Base-by-base conservation (phyloP, 805 yeast species). In the Brettanomyces custersianus region DNA sequence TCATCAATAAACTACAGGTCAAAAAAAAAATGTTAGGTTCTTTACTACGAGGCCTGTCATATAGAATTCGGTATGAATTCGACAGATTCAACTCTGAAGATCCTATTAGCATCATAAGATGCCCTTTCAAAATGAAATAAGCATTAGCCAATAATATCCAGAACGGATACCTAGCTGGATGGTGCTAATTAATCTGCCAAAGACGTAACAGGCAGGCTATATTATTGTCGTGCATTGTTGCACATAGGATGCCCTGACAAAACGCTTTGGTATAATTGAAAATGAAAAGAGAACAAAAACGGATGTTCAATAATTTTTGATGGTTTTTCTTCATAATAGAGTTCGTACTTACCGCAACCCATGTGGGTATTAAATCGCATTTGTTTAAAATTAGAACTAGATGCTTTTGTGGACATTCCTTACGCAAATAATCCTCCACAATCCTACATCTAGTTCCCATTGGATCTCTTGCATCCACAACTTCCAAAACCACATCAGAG, bases 321-420 rank as follows among this genome's bases (percentile, higher is more conserved):
- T 17, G 28, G 15, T 8, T 8, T 6, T 25, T 12, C n/a, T 8
- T 25, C 15, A 13, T n/a, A 25, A n/a, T 25, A 7, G 6, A n/a
- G n/a, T 80, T 94, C 69, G 55, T 61, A 87, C 97, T 74, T 86
- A 88, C 97, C 53, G 97, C 96, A 54, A 86, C 96, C 96, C 97
- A 90, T 32, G 96, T 90, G 45, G 98, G 98, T 35, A 90, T 96
- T 54, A 90, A 76, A 69, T 90, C 98, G 74, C 96, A 88, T 71
- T 90, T 90, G 74, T 90, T 90, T 63, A 90, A 66, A 39, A 92
- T 95, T 57, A 81, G 88, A 47, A 90, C 81, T 66, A 90, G 70
- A 69, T 92, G 98, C 64, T 90, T 90, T 58, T 92, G 98, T 11
- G 97, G 85, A 54, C 94, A 87, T 63, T 90, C 98, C 46, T 84